Evolutionary conservation across 306 rosid genomes (phyloP).

Genomic region (Citrullus mucosospermus): DNA sequence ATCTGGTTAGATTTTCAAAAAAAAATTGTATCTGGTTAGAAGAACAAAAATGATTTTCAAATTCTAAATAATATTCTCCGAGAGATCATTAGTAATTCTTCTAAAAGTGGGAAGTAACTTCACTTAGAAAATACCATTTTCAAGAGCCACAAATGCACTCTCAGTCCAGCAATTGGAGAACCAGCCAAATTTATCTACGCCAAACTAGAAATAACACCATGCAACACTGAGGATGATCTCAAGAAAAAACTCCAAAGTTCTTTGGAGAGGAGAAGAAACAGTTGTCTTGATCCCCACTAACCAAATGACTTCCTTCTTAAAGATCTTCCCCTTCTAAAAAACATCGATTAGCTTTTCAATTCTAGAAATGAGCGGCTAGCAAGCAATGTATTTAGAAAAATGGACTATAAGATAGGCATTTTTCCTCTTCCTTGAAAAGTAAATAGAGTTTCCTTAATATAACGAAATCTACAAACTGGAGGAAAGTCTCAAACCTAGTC

Average conservation of each 20-base stretch:
- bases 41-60: neutral
- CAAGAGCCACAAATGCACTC: neutral
- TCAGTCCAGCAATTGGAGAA: neutral
- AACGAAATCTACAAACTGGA: neutral
- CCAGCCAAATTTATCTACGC: neutral
- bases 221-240: neutral
- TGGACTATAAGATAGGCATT: neutral
- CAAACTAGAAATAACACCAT: neutral
- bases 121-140: too few species aligned
- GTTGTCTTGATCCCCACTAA: neutral
- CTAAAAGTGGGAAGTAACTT: too few species aligned
- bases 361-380: neutral
- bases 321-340: neutral
- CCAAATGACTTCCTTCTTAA: neutral
- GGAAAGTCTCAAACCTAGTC: neutral
- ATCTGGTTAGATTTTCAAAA: neutral
- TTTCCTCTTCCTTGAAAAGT: neutral
- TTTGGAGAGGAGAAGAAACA: neutral
- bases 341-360: neutral
- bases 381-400: neutral
- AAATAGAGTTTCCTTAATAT: neutral
- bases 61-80: neutral
- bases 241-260: neutral
- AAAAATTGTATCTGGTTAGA: neutral
- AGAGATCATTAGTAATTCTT: neutral